These are phyloP conservation scores for Blastobotrys aristatus DNA, from an alignment of 1,139 yeast genomes.

Conservation along the genomic window DNA sequence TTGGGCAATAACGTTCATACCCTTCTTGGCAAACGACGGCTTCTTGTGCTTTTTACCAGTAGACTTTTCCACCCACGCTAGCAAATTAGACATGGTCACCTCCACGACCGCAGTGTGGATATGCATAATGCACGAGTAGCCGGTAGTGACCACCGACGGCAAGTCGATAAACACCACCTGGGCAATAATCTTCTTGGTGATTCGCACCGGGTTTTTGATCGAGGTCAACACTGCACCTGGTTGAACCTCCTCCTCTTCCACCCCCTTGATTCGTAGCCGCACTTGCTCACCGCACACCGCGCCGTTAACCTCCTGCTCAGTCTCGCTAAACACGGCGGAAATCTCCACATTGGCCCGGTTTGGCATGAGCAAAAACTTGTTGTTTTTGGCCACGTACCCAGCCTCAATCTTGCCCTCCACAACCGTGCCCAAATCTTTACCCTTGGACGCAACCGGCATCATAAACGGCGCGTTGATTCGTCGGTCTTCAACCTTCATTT, in stretches of 20 bases:
- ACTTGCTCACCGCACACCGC: constrained; percentile 98
- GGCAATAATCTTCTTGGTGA: constrained; percentile 88
- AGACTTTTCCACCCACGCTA: constrained; percentile 93
- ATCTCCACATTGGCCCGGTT: constrained; percentile 80
- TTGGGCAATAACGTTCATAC: constrained; percentile 95
- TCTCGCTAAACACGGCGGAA: constrained; percentile 81
- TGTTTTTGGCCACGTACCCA: constrained; percentile 83
- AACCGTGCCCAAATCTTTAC: constrained; percentile 94
- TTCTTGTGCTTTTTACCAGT: constrained; percentile 58
- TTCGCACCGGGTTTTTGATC: constrained; percentile 79
- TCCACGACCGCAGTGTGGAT: constrained; percentile 98
- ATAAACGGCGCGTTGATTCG: constrained; percentile 91
- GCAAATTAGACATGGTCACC: constrained; percentile 71
- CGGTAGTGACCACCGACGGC: constrained; percentile 88
- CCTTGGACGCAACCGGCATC: constrained; percentile 92
- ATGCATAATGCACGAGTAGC: constrained; percentile 97
- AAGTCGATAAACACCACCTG: constrained; percentile 96
- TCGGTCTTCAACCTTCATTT: constrained; percentile 76
- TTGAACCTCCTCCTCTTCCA: constrained; percentile 93
- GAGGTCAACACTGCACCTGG: constrained; percentile 91
- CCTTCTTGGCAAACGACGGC: constrained; percentile 78
- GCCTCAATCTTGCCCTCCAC: constrained; percentile 98
- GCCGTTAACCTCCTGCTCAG: constrained; percentile 87
- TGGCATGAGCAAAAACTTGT: constrained; percentile 82
- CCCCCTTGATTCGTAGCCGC: constrained; percentile 84